Conservation (phyloP, 2,329 filamentous ascomycete genomes). For the Penicillium sp. region DNA sequence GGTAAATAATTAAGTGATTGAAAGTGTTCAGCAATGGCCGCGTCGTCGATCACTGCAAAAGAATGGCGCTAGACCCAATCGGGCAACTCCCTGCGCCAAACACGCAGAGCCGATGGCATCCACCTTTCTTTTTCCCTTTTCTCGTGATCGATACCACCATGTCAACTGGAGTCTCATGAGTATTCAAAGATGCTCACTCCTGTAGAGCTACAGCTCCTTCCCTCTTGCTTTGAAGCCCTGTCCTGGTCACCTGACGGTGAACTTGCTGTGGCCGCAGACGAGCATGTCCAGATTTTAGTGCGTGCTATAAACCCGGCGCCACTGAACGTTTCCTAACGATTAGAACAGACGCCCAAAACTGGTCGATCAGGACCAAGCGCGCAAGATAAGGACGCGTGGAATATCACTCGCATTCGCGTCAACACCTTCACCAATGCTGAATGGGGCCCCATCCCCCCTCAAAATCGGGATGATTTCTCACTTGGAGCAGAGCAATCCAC, state of each 20-base stretch:
- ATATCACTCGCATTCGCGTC: constrained; percentile 48
- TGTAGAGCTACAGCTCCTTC: constrained; percentile 51
- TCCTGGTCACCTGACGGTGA: constrained; percentile 64
- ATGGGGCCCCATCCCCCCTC: constrained; percentile 52
- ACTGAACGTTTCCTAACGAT: constrained; percentile 13
- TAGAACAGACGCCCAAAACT: constrained; percentile 33
- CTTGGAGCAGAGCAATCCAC: constrained; percentile 63
- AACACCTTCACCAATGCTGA: constrained; percentile 59
- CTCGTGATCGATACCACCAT: background rate
- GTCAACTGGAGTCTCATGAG: background rate
- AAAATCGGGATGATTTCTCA: constrained; percentile 55
- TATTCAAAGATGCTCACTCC: constrained; percentile 33
- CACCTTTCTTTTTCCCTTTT: background rate
- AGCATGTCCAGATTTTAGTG: constrained; percentile 59
- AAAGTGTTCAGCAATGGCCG: too few species aligned
- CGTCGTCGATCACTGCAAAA: background rate
- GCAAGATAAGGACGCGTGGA: constrained; percentile 38
- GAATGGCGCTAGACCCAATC: constrained; percentile 26
- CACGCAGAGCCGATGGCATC: too few species aligned
- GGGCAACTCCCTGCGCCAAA: constrained; percentile 6
- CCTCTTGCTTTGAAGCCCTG: constrained; percentile 57
- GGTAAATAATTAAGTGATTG: too few species aligned
- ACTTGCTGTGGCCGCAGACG: constrained; percentile 61
- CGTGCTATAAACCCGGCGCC: constrained; percentile 14
- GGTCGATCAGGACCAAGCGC: constrained; percentile 18